Evolutionary conservation across 2,329 filamentous ascomycete genomes (phyloP), one percentile per base, ranked within the genome.

Genomic region (Scleromitrula shiraiana): DNA sequence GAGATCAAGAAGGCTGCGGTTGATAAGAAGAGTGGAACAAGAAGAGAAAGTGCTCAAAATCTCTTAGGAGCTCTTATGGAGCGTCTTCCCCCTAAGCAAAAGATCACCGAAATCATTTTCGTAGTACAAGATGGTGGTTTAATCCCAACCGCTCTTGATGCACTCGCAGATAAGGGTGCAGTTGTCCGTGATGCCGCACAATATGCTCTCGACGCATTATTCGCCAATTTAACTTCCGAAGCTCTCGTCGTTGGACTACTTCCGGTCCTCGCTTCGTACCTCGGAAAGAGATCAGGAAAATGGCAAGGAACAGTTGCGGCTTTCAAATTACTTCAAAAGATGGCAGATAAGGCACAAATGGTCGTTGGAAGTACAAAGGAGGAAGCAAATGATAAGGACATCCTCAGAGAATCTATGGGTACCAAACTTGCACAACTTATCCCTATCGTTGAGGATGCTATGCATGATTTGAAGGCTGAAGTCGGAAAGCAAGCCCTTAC

Each of bases 291-390:
- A 62, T 85, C 88, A 14, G 90, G 88, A 56, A 98, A 98, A 70
- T 98, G 93, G 93, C 93, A 98, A 70, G 93, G 93, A 52, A 88
- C 87, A 14, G 87, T 96, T 45, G 90, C 85, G 52, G 93, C 88
- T 38, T 84, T 85, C 64, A 82, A 85, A 66, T 68, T 97, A 54
- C 71, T 98, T 50, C 89, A 93, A 65, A 88, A 83, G 68, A 95
- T 97, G 84, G 93, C 93, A 40, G 86, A 95, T 65, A 95, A 94
- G 74, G 87, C 91, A 33, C 85, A 94, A 75, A 82, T 94, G 66
- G 82, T 84, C 47, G 79, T 87, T 53, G 89, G 87, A 51, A 70
- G 67, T 56, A 87, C 80, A 62, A 84, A 85, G 67, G 89, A 96
- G 64, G 83, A 93, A 64, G 88, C 94, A 55, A 73, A 78, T 50